Base-by-base conservation (phyloP, 805 yeast species). In the Starmera pachycereana region DNA sequence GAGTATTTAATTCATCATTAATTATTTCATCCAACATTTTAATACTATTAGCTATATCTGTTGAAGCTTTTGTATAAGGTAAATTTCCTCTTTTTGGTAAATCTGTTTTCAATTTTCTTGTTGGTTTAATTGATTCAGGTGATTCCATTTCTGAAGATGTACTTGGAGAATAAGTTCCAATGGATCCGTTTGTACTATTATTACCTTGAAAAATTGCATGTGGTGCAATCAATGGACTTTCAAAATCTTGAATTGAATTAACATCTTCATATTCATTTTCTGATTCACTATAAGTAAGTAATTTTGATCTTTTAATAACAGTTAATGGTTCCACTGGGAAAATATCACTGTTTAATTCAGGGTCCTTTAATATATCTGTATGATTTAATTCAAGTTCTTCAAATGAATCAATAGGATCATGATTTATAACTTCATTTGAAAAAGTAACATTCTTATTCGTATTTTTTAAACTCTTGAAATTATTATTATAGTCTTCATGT, bases 151-250 rank as follows among this genome's bases (percentile, higher is more conserved):
- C 72, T 1, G 70, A 65, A 3, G 71, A 65, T 7, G 27, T 22
- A 7, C 69, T 63, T 14, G 73, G 72, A 3, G 72, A 66, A 49
- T 61, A 68, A 12, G 68, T 69, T 1, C 73, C 73, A 33, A 68
- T 66, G 2, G 71, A 64, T 12, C 65, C 64, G 18, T 16, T 33
- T 2, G 56, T 49, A 8, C 65, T 57, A 22, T 54, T 54, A 3
- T 60, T 56, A 32, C 53, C 56, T 12, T 41, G 25, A 44, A 51
- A 32, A 57, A 62, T 43, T 41, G 59, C 55, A 53, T 56, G 33
- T 41, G 59, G 52, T 28, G 54, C 56, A 19, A 47, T 36, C 12
- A 54, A 40, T 19, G 56, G 57, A 19, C 35, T 10, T 11, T 13
- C 30, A 22, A 27, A 10, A 27, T 35, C 50, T 45, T 22, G 27